Evolutionary conservation across 345 rosid genomes (phyloP).

Genomic region (Camelina hispida): DNA sequence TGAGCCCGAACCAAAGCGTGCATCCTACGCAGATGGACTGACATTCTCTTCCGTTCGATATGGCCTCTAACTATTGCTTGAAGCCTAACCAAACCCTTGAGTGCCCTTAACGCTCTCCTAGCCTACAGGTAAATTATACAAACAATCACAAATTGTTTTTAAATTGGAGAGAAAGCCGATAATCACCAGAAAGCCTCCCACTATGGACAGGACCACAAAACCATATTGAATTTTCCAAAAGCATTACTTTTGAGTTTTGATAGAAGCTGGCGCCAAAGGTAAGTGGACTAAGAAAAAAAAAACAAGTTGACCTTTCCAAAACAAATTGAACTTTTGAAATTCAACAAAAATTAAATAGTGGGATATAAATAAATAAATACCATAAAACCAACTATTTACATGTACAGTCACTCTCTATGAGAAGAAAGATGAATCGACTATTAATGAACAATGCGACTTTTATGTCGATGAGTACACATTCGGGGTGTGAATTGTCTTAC

Average conservation of each 20-base stretch:
- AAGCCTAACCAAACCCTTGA: slow-evolving; percentile 93
- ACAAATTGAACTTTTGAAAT: slow-evolving; percentile 19
- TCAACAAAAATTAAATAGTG: slow-evolving; percentile 9
- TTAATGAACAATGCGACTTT: slow-evolving; percentile 41
- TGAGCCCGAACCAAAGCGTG: slow-evolving; percentile 80
- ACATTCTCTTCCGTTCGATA: slow-evolving; percentile 72
- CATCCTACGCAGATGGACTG: slow-evolving; percentile 64
- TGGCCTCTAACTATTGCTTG: slow-evolving; percentile 96
- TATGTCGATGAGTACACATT: slow-evolving; percentile 25
- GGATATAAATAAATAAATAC: slow-evolving; percentile 6
- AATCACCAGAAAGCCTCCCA: neutral
- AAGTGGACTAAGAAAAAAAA: neutral
- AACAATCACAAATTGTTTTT: neutral
- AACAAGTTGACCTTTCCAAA: slow-evolving; percentile 13
- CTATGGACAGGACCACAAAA: slow-evolving; percentile 39
- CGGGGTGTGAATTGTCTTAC: slow-evolving; percentile 33
- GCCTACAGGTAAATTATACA: slow-evolving; percentile 52
- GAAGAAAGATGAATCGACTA: slow-evolving; percentile 33
- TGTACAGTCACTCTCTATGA: slow-evolving; percentile 36
- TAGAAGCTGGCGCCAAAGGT: slow-evolving; percentile 35
- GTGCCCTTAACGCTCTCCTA: slow-evolving; percentile 86
- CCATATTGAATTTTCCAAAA: slow-evolving; percentile 26
- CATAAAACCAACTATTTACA: slow-evolving; percentile 14
- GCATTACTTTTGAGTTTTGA: slow-evolving; percentile 36
- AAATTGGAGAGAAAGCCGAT: neutral